Evolutionary conservation across 1,284 basidiomycete species (phyloP).

Genomic region (Trametes hirsuta): DNA sequence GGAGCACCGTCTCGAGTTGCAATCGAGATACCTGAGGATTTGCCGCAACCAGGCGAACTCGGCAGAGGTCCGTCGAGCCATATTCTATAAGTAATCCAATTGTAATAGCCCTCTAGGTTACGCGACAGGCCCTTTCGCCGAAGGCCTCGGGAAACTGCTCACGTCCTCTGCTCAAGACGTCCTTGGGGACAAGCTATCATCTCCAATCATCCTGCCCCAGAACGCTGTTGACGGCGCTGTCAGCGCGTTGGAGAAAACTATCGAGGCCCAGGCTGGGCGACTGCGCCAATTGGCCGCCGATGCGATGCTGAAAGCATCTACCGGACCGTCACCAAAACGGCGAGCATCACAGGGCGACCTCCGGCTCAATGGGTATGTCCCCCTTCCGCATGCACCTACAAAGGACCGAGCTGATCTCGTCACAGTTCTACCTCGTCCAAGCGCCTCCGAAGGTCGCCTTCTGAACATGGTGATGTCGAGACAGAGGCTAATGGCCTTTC

Average conservation of each 20-base stretch:
- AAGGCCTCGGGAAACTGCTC: constrained; percentile 49
- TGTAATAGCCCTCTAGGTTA: constrained; percentile 46
- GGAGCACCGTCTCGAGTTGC: constrained; percentile 27
- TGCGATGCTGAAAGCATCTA: constrained; percentile 13
- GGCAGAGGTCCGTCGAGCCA: constrained; percentile 46
- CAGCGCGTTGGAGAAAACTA: constrained; percentile 23
- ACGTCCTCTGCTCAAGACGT: constrained; percentile 41
- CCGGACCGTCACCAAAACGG: constrained; percentile 30
- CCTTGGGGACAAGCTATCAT: constrained; percentile 25
- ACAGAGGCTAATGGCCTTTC: constrained; percentile 22
- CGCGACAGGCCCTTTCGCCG: constrained; percentile 53
- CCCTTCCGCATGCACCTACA: not conserved
- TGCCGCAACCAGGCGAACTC: constrained; percentile 53
- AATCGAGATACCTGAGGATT: constrained; percentile 44
- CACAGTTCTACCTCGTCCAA: constrained; percentile 29
- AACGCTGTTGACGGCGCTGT: constrained; percentile 36
- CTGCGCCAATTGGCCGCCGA: constrained; percentile 27
- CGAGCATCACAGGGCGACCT: constrained; percentile 29
- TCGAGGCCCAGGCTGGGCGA: constrained; percentile 21
- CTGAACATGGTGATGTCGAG: constrained; percentile 24
- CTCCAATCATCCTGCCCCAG: constrained; percentile 34
- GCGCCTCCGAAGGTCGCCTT: constrained; percentile 31
- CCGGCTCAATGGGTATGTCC: constrained; percentile 19
- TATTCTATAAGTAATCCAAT: not conserved
- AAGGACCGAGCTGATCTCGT: not conserved